Base-by-base conservation (phyloP, 2,329 filamentous ascomycete genomes). In the Bretziella fagacearum region DNA sequence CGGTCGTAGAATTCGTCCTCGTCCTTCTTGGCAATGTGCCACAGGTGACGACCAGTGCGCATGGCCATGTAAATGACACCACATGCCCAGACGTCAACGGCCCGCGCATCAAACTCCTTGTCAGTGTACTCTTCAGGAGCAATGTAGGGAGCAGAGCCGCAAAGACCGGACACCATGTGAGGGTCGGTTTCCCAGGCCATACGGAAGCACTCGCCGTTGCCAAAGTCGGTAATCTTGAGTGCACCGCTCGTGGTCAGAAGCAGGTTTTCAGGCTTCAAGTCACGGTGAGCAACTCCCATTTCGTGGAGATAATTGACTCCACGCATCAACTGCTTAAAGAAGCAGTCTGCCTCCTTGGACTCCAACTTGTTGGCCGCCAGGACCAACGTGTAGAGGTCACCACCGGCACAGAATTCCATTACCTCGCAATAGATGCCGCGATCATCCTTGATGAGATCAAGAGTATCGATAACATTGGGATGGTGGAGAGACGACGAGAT, bases 61-160 rank as follows among this genome's bases (percentile, higher is more conserved):
- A 98, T 98, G 11, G 91, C 91, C 91, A 98, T 98, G 66, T 98
- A 98, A 51, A 98, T 98, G 44, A 98, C 91, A 59, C 91, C 91
- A 51, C 86, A 94, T 20, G 91, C 91, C 91, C 91, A 98, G 11
- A 96, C 81, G 58, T 98, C 91, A 42, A 98, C 89, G n/a, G 91
- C 89, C 49, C 91, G 76, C 25, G 91, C 91, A 58, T 98, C 91
- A 54, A 98, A 98, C 60, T 98, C 91, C 60, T 81, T 86, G 59
- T 93, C 87, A 2, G 79, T 76, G 57, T 98, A 98, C 62, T 98
- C 91, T 61, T 98, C 91, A 0, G 91, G 91, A 1, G 91, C 84
- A 55, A 98, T 98, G 59, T 98, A 98, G 0, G 91, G 91, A 18
- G 89, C 91, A 11, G 87, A 95, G 33, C 91, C 91, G 62, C 91